phyloP scores from a whole-genome alignment of 2,329 filamentous ascomycete species.

The Colletotrichum karsti region DNA sequence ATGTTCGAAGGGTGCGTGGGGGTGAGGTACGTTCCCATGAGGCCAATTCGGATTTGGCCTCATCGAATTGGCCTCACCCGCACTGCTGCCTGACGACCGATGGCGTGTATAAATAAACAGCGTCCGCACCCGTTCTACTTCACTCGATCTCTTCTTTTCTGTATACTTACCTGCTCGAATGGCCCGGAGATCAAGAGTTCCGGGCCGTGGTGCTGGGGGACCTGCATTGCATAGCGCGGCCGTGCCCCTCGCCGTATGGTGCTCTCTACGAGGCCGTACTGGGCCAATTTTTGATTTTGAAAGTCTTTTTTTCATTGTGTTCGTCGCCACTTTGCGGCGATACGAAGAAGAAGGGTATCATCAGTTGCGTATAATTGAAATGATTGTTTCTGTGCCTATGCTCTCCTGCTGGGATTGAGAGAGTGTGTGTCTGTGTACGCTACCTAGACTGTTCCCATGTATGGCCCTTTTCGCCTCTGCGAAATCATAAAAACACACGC shows the following conservation, averaged over 20 bases:
- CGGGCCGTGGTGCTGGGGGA: constrained; percentile 4
- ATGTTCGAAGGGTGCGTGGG: neutral
- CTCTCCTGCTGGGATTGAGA: no score
- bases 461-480: neutral
- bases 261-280: neutral
- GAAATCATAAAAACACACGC: neutral
- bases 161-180: constrained; percentile 15
- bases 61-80: neutral
- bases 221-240: constrained; percentile 21
- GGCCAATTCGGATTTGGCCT: neutral
- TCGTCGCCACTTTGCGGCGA: neutral
- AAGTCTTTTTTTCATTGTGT: neutral
- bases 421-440: no score
- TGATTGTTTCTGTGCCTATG: no score
- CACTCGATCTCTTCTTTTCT: neutral
- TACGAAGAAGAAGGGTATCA: neutral
- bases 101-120: neutral
- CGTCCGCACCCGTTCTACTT: neutral
- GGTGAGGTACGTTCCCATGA: neutral
- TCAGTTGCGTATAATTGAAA: no score
- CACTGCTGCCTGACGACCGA: neutral
- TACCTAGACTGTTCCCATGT: neutral
- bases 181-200: constrained; percentile 17
- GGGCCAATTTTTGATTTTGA: neutral
- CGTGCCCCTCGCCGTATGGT: constrained; percentile 11